Base-by-base conservation (phyloP, 2,329 filamentous ascomycete species). In the Conoideocrella luteorostrata region DNA sequence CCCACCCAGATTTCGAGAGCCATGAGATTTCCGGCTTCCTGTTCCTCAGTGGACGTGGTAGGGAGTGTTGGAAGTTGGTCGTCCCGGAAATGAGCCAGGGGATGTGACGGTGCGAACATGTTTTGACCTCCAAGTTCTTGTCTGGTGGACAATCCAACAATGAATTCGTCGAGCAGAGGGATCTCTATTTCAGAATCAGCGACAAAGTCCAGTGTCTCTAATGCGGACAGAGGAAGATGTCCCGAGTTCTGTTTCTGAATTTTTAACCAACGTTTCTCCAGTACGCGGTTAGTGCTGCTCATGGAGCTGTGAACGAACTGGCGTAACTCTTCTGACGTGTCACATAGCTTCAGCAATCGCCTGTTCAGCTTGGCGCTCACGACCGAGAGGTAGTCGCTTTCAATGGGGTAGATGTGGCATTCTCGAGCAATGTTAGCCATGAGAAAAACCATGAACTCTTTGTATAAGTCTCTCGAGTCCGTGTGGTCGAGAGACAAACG, bases 231-330 rank as follows among this genome's bases (percentile, higher is more conserved):
- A 26, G 7, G 3, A 6, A 12, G 3, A 38, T 2, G 50, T 80
- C 75, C 26, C 80, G 75, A 1, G 71, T 69, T 1, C 70, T 74
- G 17, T 71, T 60, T 46, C 80, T 82, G 32, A 49, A 56, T 9
- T 80, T 63, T 0, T 61, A 57, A 0, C 39, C 6, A 0, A 52
- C 50, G 0, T 54, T 13, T 29, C 12, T 43, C 41, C 12, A 43
- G 17, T 23, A 43, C 21, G 18, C 34, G 41, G 17, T 37, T 38
- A 12, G 33, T 39, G 24, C 18, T 39, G 23, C 13, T 43, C 22
- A 43, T 32, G 24, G 41, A 30, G 18, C 29, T 3, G 15, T 20
- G 12, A 38, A 43, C 24, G 23, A 38, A 39, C 15, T 32, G 33
- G 20, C 33, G 33, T 22, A 37, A 32, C 5, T n/a, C 24, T 12